Base-by-base conservation (phyloP, 1,284 basidiomycete genomes). In the Ceratorhiza oryzae-sativae region DNA sequence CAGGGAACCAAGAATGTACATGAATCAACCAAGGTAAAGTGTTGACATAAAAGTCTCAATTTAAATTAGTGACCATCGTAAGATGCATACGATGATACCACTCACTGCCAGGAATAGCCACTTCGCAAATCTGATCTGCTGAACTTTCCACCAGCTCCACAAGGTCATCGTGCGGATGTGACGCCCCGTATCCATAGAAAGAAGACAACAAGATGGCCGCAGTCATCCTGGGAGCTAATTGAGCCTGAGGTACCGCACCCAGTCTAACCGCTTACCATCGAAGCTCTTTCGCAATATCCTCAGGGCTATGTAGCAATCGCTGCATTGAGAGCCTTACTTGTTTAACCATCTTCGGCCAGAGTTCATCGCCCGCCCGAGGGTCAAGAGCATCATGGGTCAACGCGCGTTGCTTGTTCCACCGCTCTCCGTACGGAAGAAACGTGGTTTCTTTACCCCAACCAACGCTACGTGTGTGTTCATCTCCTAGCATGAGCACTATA, bases 1-100 rank as follows among this genome's bases (percentile, higher is more conserved):
- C 72, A 23, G 65, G 30, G 25, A 73, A 70, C 72, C 72, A 73
- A 8, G 51, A 53, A 2, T 55, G 72, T 10, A 73, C 15, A 32
- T 70, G 48, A 27, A 51, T 39, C 15, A 73, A 42, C 42, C 41
- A 62, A 27, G 60, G 60, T 12, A 62, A 20, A 9, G 27, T 32
- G 27, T 62, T 62, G 3, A 62, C 60, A 30, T 30, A 48, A 20
- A 62, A 62, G 25, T 62, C 60, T 62, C 32, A 13, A 20, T 27
- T 6, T 39, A n/a, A n/a, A n/a, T n/a, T n/a, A n/a, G n/a, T n/a
- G n/a, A n/a, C n/a, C n/a, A n/a, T 20, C 27, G 49, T 13, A 34
- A 20, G 5, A 51, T 8, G 20, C 12, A 51, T 20, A 12, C 12
- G 20, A 18, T 12, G 45, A 27, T 45, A 23, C 41, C 12, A 61